These are phyloP conservation scores for Fusarium cicatricum DNA, from an alignment of 2,329 filamentous ascomycete genomes.

Conservation along the genomic window DNA sequence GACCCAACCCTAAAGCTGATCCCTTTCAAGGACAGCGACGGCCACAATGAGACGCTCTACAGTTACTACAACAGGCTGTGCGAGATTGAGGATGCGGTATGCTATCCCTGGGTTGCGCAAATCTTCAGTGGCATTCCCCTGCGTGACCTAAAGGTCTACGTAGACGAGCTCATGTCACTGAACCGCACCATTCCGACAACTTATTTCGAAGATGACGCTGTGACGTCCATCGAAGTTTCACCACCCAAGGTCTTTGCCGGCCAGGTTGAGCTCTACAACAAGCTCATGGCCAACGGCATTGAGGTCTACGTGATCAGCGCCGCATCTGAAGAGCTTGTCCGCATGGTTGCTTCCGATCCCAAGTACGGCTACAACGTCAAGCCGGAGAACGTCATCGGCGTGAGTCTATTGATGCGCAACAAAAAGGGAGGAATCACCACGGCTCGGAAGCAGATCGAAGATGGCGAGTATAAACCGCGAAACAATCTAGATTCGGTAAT, in stretches of 20 bases:
- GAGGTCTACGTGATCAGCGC: conserved; percentile 54
- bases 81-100: conserved; percentile 51
- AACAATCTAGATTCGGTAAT: conserved; percentile 51
- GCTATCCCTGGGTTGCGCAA: conserved; percentile 55
- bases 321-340: conserved; percentile 54
- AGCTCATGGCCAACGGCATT: conserved; percentile 53
- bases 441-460: conserved; percentile 51
- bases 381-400: conserved; percentile 54
- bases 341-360: conserved; percentile 55
- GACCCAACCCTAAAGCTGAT: conserved; percentile 52
- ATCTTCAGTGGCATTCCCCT: conserved; percentile 54
- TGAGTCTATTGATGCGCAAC: conserved; percentile 49
- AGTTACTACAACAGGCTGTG: conserved; percentile 56
- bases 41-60: conserved; percentile 52
- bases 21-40: conserved; percentile 51
- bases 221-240: conserved; percentile 41
- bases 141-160: conserved; percentile 55
- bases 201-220: conserved; percentile 47
- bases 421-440: conserved; percentile 45
- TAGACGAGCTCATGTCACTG: conserved; percentile 57
- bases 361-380: conserved; percentile 56
- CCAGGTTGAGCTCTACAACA: conserved; percentile 55
- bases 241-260: conserved; percentile 50
- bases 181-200: conserved; percentile 48
- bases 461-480: conserved; percentile 46